Evolutionary conservation across 495 filamentous ascomycete genomes (phyloP).

Genomic region (Chaetomidium leptoderma): DNA sequence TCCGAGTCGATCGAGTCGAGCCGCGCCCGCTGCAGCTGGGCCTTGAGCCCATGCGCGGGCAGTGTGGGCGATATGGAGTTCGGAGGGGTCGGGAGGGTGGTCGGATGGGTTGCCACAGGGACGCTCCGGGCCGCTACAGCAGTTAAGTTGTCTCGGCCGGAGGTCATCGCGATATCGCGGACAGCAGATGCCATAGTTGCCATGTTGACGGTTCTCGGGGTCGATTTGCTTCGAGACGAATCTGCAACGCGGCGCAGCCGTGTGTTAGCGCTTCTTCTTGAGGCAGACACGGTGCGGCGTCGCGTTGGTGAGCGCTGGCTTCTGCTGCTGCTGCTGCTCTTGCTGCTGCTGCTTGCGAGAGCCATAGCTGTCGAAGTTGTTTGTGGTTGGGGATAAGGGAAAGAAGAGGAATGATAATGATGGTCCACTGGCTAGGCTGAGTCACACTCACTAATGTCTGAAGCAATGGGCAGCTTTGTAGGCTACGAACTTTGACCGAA

Average conservation of each 20-base stretch:
- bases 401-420: no score
- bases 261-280: slow-evolving; percentile 19
- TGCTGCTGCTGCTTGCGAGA: slow-evolving; percentile 2
- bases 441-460: slow-evolving; percentile 25
- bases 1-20: slow-evolving; percentile 78
- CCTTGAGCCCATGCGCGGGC: slow-evolving; percentile 71
- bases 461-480: slow-evolving; percentile 29
- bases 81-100: slow-evolving; percentile 81
- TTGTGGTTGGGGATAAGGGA: no score
- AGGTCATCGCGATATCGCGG: slow-evolving; percentile 66
- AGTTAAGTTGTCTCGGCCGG: slow-evolving; percentile 59
- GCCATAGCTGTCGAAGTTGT: not conserved
- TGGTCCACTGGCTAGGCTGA: slow-evolving; percentile 4
- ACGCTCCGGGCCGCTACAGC: slow-evolving; percentile 55
- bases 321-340: slow-evolving; percentile 3
- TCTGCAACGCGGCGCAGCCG: slow-evolving; percentile 33
- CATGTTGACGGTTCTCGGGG: slow-evolving; percentile 46
- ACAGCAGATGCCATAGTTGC: slow-evolving; percentile 56
- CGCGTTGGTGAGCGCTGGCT: slow-evolving; percentile 12
- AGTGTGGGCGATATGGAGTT: slow-evolving; percentile 93
- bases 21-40: slow-evolving; percentile 54
- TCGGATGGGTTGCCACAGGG: slow-evolving; percentile 58
- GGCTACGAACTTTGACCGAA: slow-evolving; percentile 37
- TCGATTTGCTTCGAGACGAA: slow-evolving; percentile 46
- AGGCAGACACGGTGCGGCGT: slow-evolving; percentile 25